A percentile compares a stretch with the other conserved stretches of the same genome.
These are phyloP conservation scores for Rhododendron kiyosumense DNA, from an alignment of 148 eudicot genomes.

Conservation along the genomic window DNA sequence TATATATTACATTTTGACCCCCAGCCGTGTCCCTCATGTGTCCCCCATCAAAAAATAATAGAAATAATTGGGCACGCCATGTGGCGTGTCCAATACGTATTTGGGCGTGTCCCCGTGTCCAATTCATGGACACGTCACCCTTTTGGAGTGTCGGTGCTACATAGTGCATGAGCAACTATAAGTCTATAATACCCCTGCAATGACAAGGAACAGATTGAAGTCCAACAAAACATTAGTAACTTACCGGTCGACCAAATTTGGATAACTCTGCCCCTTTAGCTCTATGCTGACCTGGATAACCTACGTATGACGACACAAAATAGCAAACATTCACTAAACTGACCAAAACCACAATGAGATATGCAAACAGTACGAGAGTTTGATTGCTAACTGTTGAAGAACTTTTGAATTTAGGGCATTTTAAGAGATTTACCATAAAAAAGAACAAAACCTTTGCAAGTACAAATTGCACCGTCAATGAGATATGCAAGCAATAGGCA, in stretches of 20 bases:
- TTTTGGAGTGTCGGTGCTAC: too few species aligned
- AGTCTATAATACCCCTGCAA: background rate
- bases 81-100: too few species aligned
- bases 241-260: slow-evolving; percentile 94
- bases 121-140: too few species aligned
- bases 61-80: too few species aligned
- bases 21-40: too few species aligned
- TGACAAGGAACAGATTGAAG: background rate
- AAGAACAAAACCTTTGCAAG: background rate
- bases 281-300: slow-evolving; percentile 75
- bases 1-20: too few species aligned
- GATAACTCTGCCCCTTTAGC: slow-evolving; percentile 79
- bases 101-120: too few species aligned
- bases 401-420: background rate
- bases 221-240: slow-evolving; percentile 18
- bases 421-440: background rate
- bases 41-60: too few species aligned
- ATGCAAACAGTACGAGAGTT: background rate
- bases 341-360: background rate
- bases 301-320: slow-evolving; percentile 17
- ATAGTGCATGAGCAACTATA: background rate
- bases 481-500: background rate
- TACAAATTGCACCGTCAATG: background rate
- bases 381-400: background rate
- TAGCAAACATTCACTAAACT: background rate